Evolutionary conservation across 192 early-diverging fungal species (phyloP), one percentile per base, ranked within the genome.

Genomic region (Spizellomyces punctatus): DNA sequence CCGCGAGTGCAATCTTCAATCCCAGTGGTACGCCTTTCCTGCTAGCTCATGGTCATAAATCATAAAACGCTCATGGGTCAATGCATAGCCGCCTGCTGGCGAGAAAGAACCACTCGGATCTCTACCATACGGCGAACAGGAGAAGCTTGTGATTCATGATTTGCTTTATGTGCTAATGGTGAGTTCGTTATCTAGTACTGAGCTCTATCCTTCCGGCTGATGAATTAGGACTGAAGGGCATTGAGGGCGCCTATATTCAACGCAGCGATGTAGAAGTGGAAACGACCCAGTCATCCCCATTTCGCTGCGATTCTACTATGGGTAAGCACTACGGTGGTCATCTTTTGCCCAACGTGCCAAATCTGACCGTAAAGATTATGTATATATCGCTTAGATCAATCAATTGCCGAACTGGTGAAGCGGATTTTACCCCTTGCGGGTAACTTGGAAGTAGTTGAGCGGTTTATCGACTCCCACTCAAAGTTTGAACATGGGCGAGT

Each of bases 101-200:
- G 3, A 36, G 27, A 36, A 36, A 2, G 27, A 36, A 36, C 27
- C 27, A 36, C 27, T 54, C 17, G 50, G 50, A n/a, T 43, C n/a
- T 27, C 36, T 71, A 9, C 36, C 58, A 14, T 19, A 27, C 16
- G 44, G n/a, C 16, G 76, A 85, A 58, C 94, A 96, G 75, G 94
- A 96, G 77, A 86, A 86, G 72, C 82, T 86, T 8, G 84, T 96
- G 27, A 89, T 98, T 22, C 92, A 98, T 63, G 96, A 98, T 76
- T 73, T 96, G 0, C 77, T 98, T 58, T 96, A 90, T 69, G 89
- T 93, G 14, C 80, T 96, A 76, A 87, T 94, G 86, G 92, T 92
- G 79, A 44, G 69, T 42, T 55, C 21, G 49, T 16, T 50, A 42
- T 19, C 8, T 64, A 2, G 47, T 27, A 50, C 21, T 66, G 16